Conservation (phyloP, 75 land plant species). For the Cryptomeria japonica region DNA sequence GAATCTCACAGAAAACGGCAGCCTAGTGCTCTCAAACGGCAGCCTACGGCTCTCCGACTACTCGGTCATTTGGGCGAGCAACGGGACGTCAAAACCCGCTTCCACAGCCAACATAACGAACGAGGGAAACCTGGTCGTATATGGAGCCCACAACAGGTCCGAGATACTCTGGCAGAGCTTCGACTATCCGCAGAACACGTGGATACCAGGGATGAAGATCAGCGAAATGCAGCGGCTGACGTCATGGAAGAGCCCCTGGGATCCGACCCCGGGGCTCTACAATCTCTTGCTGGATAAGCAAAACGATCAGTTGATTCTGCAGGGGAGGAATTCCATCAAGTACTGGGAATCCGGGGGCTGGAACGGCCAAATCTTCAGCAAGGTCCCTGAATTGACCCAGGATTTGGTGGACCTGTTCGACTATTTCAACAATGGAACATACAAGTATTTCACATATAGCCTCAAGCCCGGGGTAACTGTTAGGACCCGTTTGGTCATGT, state of each 20-base stretch:
- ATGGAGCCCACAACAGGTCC: not conserved
- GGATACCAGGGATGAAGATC: slow-evolving; percentile 29
- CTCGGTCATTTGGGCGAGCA: slow-evolving; percentile 16
- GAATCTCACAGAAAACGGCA: not conserved
- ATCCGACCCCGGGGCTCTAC: slow-evolving; percentile 30
- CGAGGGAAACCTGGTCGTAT: slow-evolving; percentile 36
- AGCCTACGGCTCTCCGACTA: not conserved
- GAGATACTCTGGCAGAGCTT: slow-evolving; percentile 44
- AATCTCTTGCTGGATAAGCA: not conserved
- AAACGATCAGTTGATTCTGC: not conserved
- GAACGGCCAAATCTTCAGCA: slow-evolving; percentile 17
- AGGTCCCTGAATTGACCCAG: not conserved
- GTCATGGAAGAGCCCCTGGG: slow-evolving; percentile 21
- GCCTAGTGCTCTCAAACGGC: not conserved
- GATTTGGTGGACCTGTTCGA: slow-evolving; percentile 12
- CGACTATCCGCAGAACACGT: slow-evolving; percentile 40
- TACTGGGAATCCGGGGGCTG: slow-evolving; percentile 25
- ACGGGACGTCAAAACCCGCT: not conserved
- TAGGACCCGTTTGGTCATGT: slow-evolving; percentile 16
- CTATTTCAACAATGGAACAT: slow-evolving; percentile 7
- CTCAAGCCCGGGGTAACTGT: not conserved
- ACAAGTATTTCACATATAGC: slow-evolving; percentile 16
- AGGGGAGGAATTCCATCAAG: not conserved
- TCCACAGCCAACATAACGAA: slow-evolving; percentile 14
- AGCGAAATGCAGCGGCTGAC: slow-evolving; percentile 15